Evolutionary conservation across 164 flowering plant species (phyloP).

Genomic region (Aristolochia contorta): DNA sequence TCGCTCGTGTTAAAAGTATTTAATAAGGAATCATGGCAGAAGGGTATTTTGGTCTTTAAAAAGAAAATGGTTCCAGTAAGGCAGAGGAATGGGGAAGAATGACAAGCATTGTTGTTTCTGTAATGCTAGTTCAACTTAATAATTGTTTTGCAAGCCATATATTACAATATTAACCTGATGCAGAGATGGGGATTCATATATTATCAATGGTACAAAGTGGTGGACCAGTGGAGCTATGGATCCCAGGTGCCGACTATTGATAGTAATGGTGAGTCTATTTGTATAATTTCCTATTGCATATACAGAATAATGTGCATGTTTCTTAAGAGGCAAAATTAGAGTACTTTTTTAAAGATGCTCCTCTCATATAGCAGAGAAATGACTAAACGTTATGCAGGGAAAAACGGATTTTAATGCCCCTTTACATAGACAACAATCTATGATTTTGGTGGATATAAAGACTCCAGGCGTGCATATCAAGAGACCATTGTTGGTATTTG

Average conservation of each 20-base stretch:
- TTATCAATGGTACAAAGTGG: conserved; percentile 92
- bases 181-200: conserved; percentile 77
- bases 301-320: too few relatives aligned
- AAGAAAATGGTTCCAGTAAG: too few relatives aligned
- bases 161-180: neutral
- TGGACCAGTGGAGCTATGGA: conserved; percentile 99
- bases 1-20: too few relatives aligned
- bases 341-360: too few relatives aligned
- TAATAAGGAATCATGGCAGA: too few relatives aligned
- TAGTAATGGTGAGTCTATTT: conserved; percentile 74
- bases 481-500: conserved; percentile 82
- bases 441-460: conserved; percentile 80
- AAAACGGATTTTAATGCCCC: conserved; percentile 78
- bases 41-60: too few relatives aligned
- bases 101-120: too few relatives aligned
- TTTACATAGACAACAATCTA: conserved; percentile 88
- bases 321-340: too few relatives aligned
- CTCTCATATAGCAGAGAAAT: neutral
- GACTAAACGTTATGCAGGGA: conserved; percentile 43
- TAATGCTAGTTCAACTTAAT: too few relatives aligned
- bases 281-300: too few relatives aligned
- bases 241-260: conserved; percentile 88
- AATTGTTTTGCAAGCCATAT: too few relatives aligned
- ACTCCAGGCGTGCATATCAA: conserved; percentile 69
- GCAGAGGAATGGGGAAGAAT: too few relatives aligned